These are phyloP conservation scores for Apiospora marii DNA, from an alignment of 2,329 filamentous ascomycete species.

Conservation along the genomic window DNA sequence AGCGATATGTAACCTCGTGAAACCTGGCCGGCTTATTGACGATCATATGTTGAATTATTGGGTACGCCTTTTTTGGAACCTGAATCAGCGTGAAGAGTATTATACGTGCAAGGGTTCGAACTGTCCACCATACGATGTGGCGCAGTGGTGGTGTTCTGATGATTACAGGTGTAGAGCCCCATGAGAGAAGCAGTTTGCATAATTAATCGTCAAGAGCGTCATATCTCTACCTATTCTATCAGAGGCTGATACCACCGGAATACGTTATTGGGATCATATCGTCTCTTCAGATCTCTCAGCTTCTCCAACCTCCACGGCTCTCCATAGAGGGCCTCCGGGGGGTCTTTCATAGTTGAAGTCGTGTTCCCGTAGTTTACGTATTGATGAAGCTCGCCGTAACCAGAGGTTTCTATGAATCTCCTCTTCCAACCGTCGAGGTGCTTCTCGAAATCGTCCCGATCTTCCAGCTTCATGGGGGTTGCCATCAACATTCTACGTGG, in stretches of 20 bases:
- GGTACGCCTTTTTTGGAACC: not conserved
- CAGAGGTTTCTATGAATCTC: conserved; percentile 7
- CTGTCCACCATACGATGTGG: not conserved
- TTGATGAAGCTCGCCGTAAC: conserved; percentile 11
- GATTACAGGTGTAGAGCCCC: not conserved
- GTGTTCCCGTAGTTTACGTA: conserved; percentile 15
- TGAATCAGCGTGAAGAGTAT: too few relatives aligned
- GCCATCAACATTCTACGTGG: not conserved
- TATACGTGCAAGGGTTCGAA: too few relatives aligned
- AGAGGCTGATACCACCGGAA: conserved; percentile 17
- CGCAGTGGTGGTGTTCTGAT: not conserved
- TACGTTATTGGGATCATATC: not conserved
- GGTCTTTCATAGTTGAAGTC: conserved; percentile 1
- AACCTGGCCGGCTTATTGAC: not conserved
- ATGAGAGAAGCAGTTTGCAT: not conserved
- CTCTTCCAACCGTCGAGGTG: conserved; percentile 11
- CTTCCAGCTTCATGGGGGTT: conserved; percentile 3
- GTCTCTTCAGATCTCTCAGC: not conserved
- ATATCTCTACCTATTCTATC: not conserved
- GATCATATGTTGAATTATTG: not conserved
- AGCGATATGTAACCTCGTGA: not conserved
- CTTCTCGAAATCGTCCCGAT: conserved; percentile 11
- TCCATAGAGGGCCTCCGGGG: not conserved
- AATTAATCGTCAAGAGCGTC: not conserved
- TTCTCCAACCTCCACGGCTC: conserved; percentile 2